Evolutionary conservation across 176 grass and related monocot species (phyloP).

Genomic region (Elaeis guineensis): DNA sequence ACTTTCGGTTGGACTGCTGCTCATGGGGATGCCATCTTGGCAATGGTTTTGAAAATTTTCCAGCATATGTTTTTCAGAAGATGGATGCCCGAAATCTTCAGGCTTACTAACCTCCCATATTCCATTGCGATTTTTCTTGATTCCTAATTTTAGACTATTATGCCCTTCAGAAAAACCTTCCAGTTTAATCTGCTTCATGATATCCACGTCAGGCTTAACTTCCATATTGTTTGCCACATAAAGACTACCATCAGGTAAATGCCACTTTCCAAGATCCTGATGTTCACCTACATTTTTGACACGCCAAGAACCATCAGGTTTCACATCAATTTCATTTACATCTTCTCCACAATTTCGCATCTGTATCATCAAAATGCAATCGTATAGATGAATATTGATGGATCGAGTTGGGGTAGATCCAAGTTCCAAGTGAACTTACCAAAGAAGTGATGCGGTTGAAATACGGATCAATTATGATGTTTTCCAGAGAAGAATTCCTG

Average conservation of each 20-base stretch:
- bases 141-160: conserved; percentile 66
- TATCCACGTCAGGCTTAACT: conserved; percentile 27
- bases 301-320: conserved; percentile 92
- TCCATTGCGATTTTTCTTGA: conserved; percentile 70
- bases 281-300: conserved; percentile 60
- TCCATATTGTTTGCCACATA: conserved; percentile 27
- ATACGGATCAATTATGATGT: conserved; percentile 84
- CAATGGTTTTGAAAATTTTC: conserved; percentile 34
- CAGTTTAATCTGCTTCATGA: conserved; percentile 41
- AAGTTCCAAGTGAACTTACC: conserved; percentile 36
- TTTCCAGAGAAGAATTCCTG: conserved; percentile 89
- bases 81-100: conserved; percentile 35
- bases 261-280: conserved; percentile 75
- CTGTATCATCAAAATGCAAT: conserved; percentile 25
- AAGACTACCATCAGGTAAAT: conserved; percentile 71
- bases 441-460: conserved; percentile 86
- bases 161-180: conserved; percentile 68
- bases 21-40: conserved; percentile 38
- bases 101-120: conserved; percentile 68
- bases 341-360: conserved; percentile 71
- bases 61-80: conserved; percentile 32
- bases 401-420: conserved; percentile 1
- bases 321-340: conserved; percentile 94
- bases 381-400: conserved; percentile 1
- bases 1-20: conserved; percentile 53